Base-by-base conservation (phyloP, 345 rosid genomes). In the Rhodamnia rubescens region DNA sequence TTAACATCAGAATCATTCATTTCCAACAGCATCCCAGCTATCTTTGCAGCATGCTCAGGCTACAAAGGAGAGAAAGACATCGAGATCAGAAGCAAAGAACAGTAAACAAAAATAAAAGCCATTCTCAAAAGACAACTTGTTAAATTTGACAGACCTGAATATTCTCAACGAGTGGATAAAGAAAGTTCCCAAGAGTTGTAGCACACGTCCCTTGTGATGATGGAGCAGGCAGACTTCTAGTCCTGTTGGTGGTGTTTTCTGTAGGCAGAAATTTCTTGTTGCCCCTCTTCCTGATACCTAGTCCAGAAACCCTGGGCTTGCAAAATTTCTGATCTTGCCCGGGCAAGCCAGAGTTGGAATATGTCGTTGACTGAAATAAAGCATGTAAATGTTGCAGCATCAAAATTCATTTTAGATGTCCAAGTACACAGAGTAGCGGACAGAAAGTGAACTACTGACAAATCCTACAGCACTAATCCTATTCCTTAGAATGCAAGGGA, bases 1-100 rank as follows among this genome's bases (percentile, higher is more conserved):
- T 58, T 80, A 29, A 87, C 27, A 55, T 88, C 83, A 22, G 85
- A 53, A 26, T 84, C 80, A 32, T 80, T 87, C 85, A 87, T 83
- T 80, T 89, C 86, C 83, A 59, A 44, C 51, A 83, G 74, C 88
- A 85, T 85, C 81, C 84, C 86, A 24, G 83, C 86, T 15, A 81
- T 75, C 61, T 84, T 58, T 81, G 85, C 85, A 5, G 80, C 54
- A 82, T 22, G 36, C 51, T 83, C 88, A 58, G 87, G 88, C 91
- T 90, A 87, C 85, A 56, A 83, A 14, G 20, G n/a, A 83, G 59
- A 85, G 36, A 83, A 32, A 49, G 27, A 75, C 50, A 51, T 27
- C 53, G 27, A 21, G 21, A 83, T 55, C 58, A 56, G 49, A 82
- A 82, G 83, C 36, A 58, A 58, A 20, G 49, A 49, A 82, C 83